Evolutionary conservation across 768 basidiomycete species (phyloP).

Genomic region (Agrocybe praecox): DNA sequence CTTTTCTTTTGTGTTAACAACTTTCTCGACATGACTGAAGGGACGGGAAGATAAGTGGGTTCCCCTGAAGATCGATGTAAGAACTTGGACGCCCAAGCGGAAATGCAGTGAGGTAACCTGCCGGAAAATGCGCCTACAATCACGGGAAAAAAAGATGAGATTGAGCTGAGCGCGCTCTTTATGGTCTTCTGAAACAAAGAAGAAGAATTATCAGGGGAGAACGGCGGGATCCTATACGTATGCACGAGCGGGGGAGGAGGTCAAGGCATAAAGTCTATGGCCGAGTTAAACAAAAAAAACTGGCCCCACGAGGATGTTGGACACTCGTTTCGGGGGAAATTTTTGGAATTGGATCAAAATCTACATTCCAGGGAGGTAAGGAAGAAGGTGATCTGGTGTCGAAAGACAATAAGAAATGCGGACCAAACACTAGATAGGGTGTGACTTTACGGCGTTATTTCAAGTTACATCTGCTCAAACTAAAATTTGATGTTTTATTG

Average conservation of each 20-base stretch:
- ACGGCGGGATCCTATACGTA: conserved; percentile 32
- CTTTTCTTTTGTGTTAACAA: conserved; percentile 38
- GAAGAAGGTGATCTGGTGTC: conserved; percentile 19
- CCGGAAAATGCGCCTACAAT: conserved; percentile 8
- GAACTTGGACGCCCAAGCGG: neutral
- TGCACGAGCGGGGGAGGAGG: conserved; percentile 19
- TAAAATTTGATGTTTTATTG: conserved; percentile 32
- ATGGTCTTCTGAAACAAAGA: conserved; percentile 28
- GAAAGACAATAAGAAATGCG: conserved; percentile 35
- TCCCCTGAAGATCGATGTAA: conserved; percentile 25
- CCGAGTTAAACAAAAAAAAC: conserved; percentile 33
- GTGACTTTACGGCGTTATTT: conserved; percentile 29
- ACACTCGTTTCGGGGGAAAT: conserved; percentile 27
- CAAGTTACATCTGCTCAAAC: conserved; percentile 20
- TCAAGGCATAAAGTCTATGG: conserved; percentile 27
- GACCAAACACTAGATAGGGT: conserved; percentile 27
- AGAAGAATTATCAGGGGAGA: conserved; percentile 21
- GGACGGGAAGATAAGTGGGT: conserved; percentile 3
- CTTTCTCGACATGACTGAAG: conserved; percentile 29
- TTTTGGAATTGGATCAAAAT: conserved; percentile 26
- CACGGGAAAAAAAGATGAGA: conserved; percentile 6
- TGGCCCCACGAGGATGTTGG: conserved; percentile 35
- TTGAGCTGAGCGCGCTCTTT: conserved; percentile 20
- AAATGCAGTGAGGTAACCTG: neutral
- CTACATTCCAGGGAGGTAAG: conserved; percentile 34